Percentiles rank a stretch among this genome's conserved stretches.
These are phyloP conservation scores for Aspergillus ochraceus DNA, from an alignment of 2,329 filamentous ascomycete species.

Conservation along the genomic window DNA sequence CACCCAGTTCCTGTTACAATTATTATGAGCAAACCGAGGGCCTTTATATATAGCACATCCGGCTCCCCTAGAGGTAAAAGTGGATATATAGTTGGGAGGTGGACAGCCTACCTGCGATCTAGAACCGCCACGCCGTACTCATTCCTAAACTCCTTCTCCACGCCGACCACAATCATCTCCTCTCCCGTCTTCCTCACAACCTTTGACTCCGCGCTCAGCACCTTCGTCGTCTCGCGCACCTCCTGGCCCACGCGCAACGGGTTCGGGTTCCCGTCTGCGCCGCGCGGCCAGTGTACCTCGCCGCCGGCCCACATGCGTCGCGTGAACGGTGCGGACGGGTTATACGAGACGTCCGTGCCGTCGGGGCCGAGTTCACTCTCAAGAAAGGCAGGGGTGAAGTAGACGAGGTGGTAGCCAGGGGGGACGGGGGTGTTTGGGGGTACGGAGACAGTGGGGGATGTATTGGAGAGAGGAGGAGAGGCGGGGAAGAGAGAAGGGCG, in stretches of 20 bases:
- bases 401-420: constrained; percentile 62
- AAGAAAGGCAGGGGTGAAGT: constrained; percentile 60
- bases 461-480: constrained; percentile 40
- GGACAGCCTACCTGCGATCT: constrained; percentile 51
- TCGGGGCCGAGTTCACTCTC: constrained; percentile 59
- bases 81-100: no score
- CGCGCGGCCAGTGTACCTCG: constrained; percentile 53
- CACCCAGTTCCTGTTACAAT: constrained; percentile 42
- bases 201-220: constrained; percentile 58
- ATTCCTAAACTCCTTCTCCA: constrained; percentile 61
- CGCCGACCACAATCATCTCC: constrained; percentile 65
- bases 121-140: constrained; percentile 53
- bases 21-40: background rate
- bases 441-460: constrained; percentile 31
- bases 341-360: constrained; percentile 62
- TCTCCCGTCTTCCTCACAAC: constrained; percentile 54
- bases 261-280: constrained; percentile 31
- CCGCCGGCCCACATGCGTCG: constrained; percentile 69
- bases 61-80: no score
- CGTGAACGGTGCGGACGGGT: constrained; percentile 60
- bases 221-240: constrained; percentile 57
- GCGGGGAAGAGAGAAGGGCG: constrained; percentile 46
- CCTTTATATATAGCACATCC: no score
- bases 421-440: constrained; percentile 52
- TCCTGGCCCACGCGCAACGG: constrained; percentile 55